Evolutionary conservation across 257 asterid species (phyloP), one percentile per base, ranked within the genome.

Genomic region (Plantago ovata): DNA sequence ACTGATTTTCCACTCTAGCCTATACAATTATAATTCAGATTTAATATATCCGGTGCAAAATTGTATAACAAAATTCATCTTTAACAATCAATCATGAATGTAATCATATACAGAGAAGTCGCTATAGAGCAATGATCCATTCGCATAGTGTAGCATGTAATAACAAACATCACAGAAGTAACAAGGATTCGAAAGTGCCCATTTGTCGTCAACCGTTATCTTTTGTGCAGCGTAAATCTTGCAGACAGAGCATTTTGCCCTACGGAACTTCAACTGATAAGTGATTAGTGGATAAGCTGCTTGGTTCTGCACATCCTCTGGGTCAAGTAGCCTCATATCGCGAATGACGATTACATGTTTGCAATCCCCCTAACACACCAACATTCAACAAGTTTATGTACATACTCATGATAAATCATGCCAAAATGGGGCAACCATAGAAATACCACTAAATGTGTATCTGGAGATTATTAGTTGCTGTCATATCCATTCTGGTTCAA

Each of bases 111-210:
- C 96, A 19, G 74, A 70, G 69, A 85, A 92, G 53, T 92, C 96
- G 54, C 51, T 66, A 51, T 88, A 92, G 41, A 87, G 75, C 62
- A 92, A 73, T 33, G 88, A 58, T 10, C 88, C 89, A 49, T 84
- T 42, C 45, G 64, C 81, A 71, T 92, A 92, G 76, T 92, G 96
- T 51, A 85, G 95, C 95, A 92, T 80, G 72, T 85, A 92, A 77
- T 83, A 92, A 75, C 98, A 92, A 61, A 79, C 75, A 59, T 81
- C 86, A 68, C 98, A 92, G 72, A 92, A 87, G 49, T 87, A 85
- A 70, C 96, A 83, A 24, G 98, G 96, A 70, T 87, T 83, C 40
- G 72, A 77, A 9, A 77, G 41, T 0, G 95, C 86, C 96, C 94
- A 92, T 67, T 83, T 92, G 71, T 92, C 96, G 39, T 87, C 96